Conservation (phyloP, 768 basidiomycete genomes). For the Lyophyllum shimeji region DNA sequence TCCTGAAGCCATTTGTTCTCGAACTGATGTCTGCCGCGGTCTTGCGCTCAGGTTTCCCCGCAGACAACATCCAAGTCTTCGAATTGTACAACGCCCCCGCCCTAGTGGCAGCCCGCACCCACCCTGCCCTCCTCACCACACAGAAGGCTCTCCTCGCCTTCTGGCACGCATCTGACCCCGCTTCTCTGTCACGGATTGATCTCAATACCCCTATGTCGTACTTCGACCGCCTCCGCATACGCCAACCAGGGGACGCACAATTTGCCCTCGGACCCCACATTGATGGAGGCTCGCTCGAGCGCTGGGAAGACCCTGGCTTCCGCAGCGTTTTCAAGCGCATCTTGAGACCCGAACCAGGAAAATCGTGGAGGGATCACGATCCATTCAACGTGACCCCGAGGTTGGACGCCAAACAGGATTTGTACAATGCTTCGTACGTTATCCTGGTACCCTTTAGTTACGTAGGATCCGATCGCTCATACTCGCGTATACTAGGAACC, state of each 20-base stretch:
- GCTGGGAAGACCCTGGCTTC: conserved; percentile 52
- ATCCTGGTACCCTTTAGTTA: background rate
- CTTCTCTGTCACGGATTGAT: conserved; percentile 33
- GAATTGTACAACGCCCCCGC: conserved; percentile 70
- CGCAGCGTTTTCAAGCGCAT: conserved; percentile 42
- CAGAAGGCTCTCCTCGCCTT: conserved; percentile 59
- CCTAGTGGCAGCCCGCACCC: conserved; percentile 69
- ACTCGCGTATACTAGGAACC: conserved; percentile 32
- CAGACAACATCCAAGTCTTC: conserved; percentile 67
- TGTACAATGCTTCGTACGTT: conserved; percentile 60
- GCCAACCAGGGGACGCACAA: conserved; percentile 65
- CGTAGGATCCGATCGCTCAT: conserved; percentile 6
- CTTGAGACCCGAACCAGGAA: conserved; percentile 30
- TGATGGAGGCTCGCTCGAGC: conserved; percentile 52
- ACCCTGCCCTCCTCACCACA: conserved; percentile 54
- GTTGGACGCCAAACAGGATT: conserved; percentile 52
- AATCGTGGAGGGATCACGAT: conserved; percentile 47
- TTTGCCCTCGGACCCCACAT: conserved; percentile 68
- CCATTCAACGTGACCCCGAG: conserved; percentile 49
- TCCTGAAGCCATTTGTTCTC: background rate
- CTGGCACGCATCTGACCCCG: conserved; percentile 52
- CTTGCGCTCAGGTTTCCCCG: conserved; percentile 54
- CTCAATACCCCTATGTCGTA: conserved; percentile 68
- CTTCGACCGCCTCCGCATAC: conserved; percentile 73
- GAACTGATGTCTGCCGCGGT: background rate